Evolutionary conservation across 164 flowering plant species (phyloP).

Genomic region (Protea cynaroides): DNA sequence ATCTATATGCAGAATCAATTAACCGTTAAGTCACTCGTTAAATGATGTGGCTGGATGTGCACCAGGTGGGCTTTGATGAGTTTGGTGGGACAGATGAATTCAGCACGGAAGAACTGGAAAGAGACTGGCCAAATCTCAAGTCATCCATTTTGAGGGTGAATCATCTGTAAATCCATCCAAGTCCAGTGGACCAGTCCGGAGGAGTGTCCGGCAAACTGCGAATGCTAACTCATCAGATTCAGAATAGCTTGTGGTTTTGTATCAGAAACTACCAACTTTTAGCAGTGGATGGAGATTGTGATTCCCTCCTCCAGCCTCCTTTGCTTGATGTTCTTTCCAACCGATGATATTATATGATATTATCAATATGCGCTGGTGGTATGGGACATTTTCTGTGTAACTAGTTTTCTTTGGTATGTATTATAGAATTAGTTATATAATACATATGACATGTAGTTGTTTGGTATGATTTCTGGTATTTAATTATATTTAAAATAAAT

Average conservation of each 20-base stretch:
- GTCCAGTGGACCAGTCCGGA: slow-evolving; percentile 32
- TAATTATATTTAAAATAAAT: too few relatives aligned
- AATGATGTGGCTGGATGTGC: not conserved
- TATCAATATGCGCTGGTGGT: too few relatives aligned
- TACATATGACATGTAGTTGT: too few relatives aligned
- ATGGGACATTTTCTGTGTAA: too few relatives aligned
- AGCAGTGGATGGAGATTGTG: not conserved
- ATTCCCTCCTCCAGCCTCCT: not conserved
- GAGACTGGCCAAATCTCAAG: slow-evolving; percentile 77
- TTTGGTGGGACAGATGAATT: slow-evolving; percentile 90
- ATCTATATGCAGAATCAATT: not conserved
- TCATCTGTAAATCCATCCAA: slow-evolving; percentile 40
- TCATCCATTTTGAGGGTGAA: slow-evolving; percentile 80
- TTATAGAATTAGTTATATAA: too few relatives aligned
- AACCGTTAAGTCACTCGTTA: not conserved
- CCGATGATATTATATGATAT: too few relatives aligned
- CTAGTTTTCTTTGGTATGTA: too few relatives aligned
- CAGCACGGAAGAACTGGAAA: slow-evolving; percentile 84
- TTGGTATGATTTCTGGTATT: too few relatives aligned
- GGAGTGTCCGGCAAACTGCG: slow-evolving; percentile 68
- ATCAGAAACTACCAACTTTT: not conserved
- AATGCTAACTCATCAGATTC: slow-evolving; percentile 60
- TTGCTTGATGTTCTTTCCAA: too few relatives aligned
- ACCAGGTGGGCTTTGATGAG: slow-evolving; percentile 86
- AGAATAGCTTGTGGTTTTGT: slow-evolving; percentile 29